These are phyloP conservation scores for Akanthomyces muscarius DNA, from an alignment of 2,329 filamentous ascomycete genomes.

Conservation along the genomic window DNA sequence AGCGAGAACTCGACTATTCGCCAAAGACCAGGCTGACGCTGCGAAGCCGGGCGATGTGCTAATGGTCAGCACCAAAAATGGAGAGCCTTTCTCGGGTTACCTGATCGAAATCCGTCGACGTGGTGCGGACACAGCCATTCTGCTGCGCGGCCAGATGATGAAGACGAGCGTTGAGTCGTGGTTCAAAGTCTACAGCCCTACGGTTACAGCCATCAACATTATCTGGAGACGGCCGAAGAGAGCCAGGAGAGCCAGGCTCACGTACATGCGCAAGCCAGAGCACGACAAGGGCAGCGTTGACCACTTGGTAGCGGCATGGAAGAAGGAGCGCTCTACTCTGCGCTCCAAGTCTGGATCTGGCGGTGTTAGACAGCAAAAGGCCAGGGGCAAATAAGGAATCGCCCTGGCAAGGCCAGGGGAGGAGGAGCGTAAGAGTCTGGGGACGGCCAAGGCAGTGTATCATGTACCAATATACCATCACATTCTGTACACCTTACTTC, in stretches of 20 bases:
- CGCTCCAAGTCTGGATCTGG: constrained; percentile 32
- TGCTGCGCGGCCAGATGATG: constrained; percentile 82
- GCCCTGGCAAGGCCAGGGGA: background rate
- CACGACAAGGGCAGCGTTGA: constrained; percentile 87
- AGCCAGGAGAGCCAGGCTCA: constrained; percentile 80
- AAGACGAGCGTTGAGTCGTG: constrained; percentile 93
- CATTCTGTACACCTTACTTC: background rate
- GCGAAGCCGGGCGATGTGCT: constrained; percentile 86
- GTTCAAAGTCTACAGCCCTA: constrained; percentile 91
- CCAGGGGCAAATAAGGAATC: constrained; percentile 23
- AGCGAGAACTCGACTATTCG: constrained; percentile 77
- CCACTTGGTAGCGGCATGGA: constrained; percentile 61
- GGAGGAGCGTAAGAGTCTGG: constrained; percentile 28
- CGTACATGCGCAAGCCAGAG: constrained; percentile 83
- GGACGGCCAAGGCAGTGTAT: constrained; percentile 8
- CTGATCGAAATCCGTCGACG: constrained; percentile 80
- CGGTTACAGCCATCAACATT: constrained; percentile 86
- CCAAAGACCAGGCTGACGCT: constrained; percentile 69
- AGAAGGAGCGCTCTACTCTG: constrained; percentile 42
- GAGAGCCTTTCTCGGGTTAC: constrained; percentile 86
- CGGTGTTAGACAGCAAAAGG: constrained; percentile 20
- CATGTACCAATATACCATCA: constrained; percentile 19
- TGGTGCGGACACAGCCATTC: constrained; percentile 84
- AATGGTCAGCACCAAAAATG: constrained; percentile 74
- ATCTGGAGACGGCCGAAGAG: constrained; percentile 82